phyloP scores from a whole-genome alignment of 2,329 filamentous ascomycete species.

The Nothophaeocryptopus gaeumannii region DNA sequence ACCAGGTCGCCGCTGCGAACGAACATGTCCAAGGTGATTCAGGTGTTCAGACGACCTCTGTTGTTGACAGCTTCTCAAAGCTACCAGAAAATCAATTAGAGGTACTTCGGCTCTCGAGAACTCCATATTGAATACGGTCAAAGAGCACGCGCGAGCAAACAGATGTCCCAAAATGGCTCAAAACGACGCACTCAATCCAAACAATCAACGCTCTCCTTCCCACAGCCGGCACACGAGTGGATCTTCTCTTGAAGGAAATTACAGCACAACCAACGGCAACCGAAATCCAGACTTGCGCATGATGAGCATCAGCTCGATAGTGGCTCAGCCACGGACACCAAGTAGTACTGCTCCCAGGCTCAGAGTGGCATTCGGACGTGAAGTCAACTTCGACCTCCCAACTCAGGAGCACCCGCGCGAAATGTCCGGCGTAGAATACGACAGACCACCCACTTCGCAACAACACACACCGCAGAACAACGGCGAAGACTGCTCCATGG shows the following conservation, averaged over 20 bases:
- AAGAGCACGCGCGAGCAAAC: background rate
- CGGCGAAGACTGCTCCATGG: too few relatives aligned
- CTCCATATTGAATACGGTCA: too few relatives aligned
- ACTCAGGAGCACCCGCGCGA: background rate
- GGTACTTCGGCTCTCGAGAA: too few relatives aligned
- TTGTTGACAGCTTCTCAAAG: too few relatives aligned
- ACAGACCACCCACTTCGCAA: too few relatives aligned
- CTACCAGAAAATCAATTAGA: too few relatives aligned
- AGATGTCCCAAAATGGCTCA: background rate
- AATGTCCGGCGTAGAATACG: too few relatives aligned
- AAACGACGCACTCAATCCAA: background rate
- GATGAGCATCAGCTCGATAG: background rate
- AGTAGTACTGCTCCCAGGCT: background rate
- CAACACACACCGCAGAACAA: too few relatives aligned
- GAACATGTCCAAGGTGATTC: too few relatives aligned
- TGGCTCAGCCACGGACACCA: background rate
- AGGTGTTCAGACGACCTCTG: too few relatives aligned
- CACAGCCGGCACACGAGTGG: background rate
- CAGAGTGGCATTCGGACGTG: conserved; percentile 5
- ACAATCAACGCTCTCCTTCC: background rate
- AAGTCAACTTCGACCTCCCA: conserved; percentile 2
- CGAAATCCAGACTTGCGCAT: background rate
- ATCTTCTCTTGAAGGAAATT: background rate
- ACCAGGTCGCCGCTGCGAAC: too few relatives aligned
- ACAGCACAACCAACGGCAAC: background rate